These are phyloP conservation scores for Pachyrhizus erosus DNA, from an alignment of 306 rosid genomes.

Conservation along the genomic window DNA sequence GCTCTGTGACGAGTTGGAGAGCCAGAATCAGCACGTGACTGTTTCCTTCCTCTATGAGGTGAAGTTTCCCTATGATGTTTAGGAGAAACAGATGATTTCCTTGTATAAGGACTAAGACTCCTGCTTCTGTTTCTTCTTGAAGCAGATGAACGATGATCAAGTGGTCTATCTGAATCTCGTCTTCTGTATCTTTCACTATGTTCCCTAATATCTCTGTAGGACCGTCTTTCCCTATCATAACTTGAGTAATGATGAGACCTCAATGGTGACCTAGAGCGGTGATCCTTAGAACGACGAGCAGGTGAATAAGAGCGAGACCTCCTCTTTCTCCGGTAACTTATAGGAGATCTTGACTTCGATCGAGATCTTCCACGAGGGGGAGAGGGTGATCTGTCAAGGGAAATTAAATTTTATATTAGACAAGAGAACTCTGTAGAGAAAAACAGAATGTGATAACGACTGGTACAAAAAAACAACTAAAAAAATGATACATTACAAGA, in stretches of 20 bases:
- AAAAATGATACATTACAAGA: not conserved
- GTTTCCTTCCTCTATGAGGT: slow-evolving; percentile 67
- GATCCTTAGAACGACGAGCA: slow-evolving; percentile 65
- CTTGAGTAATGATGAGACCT: slow-evolving; percentile 62
- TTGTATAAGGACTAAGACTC: slow-evolving; percentile 70
- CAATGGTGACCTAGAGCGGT: slow-evolving; percentile 81
- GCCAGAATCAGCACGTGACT: slow-evolving; percentile 63
- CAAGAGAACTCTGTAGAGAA: slow-evolving; percentile 7
- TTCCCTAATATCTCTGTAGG: slow-evolving; percentile 71
- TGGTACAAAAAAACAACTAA: not conserved
- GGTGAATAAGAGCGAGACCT: slow-evolving; percentile 93
- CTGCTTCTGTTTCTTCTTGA: slow-evolving; percentile 78
- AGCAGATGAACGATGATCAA: slow-evolving; percentile 58
- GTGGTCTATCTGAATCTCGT: slow-evolving; percentile 72
- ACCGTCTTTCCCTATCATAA: slow-evolving; percentile 68
- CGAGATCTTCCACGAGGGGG: slow-evolving; percentile 61
- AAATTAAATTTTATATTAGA: slow-evolving; percentile 38
- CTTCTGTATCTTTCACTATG: slow-evolving; percentile 70
- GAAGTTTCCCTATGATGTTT: slow-evolving; percentile 68
- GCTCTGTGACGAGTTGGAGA: slow-evolving; percentile 67
- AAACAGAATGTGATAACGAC: not conserved
- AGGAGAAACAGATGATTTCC: slow-evolving; percentile 79
- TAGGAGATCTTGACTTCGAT: slow-evolving; percentile 90
- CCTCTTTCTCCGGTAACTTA: slow-evolving; percentile 69
- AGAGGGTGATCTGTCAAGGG: slow-evolving; percentile 75